These are phyloP conservation scores for Tetrapisispora nanseiensis DNA, from an alignment of 805 yeast genomes.

Conservation along the genomic window DNA sequence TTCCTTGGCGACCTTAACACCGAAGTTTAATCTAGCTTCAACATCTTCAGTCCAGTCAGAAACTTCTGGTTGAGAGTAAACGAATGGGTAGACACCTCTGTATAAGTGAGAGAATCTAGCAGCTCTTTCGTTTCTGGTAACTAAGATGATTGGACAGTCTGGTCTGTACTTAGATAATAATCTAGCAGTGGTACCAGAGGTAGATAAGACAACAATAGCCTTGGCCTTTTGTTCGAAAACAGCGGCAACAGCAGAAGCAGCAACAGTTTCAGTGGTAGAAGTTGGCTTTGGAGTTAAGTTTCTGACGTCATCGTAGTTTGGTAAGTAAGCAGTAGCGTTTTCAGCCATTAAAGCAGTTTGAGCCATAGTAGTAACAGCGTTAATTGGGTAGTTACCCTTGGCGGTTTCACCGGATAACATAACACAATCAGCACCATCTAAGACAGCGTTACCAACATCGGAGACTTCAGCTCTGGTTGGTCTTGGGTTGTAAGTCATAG, in stretches of 20 bases:
- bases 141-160: conserved; percentile 93
- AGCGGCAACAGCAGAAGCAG: conserved; percentile 94
- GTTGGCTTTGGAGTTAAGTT: conserved; percentile 79
- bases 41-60: conserved; percentile 95
- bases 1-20: conserved; percentile 78
- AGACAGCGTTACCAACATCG: conserved; percentile 97
- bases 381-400: conserved; percentile 96
- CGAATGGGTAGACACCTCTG: conserved; percentile 98
- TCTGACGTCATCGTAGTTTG: conserved; percentile 81
- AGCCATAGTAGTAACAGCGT: conserved; percentile 98
- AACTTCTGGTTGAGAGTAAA: conserved; percentile 48
- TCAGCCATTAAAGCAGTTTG: conserved; percentile 94
- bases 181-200: conserved; percentile 93
- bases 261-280: conserved; percentile 90
- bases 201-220: conserved; percentile 93
- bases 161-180: conserved; percentile 97
- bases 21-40: conserved; percentile 88
- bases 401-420: conserved; percentile 99
- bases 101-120: conserved; percentile 94
- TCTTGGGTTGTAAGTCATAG: conserved; percentile 99
- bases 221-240: conserved; percentile 92
- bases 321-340: conserved; percentile 85
- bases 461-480: conserved; percentile 99
- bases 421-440: conserved; percentile 99
- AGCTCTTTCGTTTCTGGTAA: conserved; percentile 86